A percentile compares a stretch with the other conserved stretches of the same genome.
Evolutionary conservation across 2,329 filamentous ascomycete genomes (phyloP).

Genomic region (Fusarium nanum): DNA sequence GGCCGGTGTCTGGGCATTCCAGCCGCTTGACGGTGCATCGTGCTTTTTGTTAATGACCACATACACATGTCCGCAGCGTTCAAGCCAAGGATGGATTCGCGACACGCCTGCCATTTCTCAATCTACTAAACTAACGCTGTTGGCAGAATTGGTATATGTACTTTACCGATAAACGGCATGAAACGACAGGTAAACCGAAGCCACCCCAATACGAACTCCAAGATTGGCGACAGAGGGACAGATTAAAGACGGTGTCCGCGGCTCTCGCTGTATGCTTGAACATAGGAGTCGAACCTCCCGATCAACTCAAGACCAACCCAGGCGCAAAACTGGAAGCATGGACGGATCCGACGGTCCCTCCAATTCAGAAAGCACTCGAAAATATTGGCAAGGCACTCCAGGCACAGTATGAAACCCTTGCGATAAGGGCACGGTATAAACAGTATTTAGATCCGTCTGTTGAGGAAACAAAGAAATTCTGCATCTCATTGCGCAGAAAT

Average conservation of each 20-base stretch:
- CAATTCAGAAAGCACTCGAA: constrained; percentile 86
- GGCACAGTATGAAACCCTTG: constrained; percentile 94
- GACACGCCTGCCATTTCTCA: not conserved
- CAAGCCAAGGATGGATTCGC: not conserved
- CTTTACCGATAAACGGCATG: constrained; percentile 97
- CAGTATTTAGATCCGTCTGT: constrained; percentile 96
- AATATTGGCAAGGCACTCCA: constrained; percentile 97
- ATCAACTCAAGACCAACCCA: constrained; percentile 94
- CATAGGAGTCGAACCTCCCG: constrained; percentile 96
- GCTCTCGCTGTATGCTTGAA: constrained; percentile 95
- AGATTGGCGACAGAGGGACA: constrained; percentile 97
- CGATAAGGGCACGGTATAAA: constrained; percentile 96
- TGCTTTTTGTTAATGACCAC: not conserved
- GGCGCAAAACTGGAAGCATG: constrained; percentile 95
- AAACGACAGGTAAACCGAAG: constrained; percentile 90
- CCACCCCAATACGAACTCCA: constrained; percentile 74
- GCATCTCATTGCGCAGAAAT: constrained; percentile 87
- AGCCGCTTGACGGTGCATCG: not conserved
- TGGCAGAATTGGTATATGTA: constrained; percentile 98
- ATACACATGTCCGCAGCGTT: not conserved
- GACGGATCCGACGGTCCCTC: constrained; percentile 88
- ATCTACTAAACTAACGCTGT: constrained; percentile 23
- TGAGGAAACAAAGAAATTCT: constrained; percentile 97
- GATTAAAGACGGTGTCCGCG: constrained; percentile 95
- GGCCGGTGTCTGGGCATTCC: not conserved